These are phyloP conservation scores for Remersonia thermophila DNA, from an alignment of 2,329 filamentous ascomycete genomes.

Conservation along the genomic window DNA sequence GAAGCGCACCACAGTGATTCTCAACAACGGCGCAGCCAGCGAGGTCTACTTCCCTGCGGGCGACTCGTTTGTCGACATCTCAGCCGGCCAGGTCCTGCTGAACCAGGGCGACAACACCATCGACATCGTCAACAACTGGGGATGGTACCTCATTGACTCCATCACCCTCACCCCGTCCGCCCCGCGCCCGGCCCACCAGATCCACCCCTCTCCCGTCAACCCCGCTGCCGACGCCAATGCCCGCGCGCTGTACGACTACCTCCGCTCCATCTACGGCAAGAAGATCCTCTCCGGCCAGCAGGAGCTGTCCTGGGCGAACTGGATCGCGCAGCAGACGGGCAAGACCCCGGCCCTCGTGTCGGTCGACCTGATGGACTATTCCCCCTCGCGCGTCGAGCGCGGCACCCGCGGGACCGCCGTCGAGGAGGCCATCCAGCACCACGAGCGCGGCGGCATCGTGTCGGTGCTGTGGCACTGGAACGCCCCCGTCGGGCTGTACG, in stretches of 20 bases:
- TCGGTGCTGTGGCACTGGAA: conserved; percentile 39
- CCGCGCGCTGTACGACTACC: conserved; percentile 28
- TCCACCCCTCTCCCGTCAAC: conserved; percentile 24
- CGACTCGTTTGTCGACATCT: conserved; percentile 25
- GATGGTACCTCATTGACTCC: conserved; percentile 35
- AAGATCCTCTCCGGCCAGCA: conserved; percentile 37
- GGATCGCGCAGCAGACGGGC: conserved; percentile 31
- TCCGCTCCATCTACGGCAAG: conserved; percentile 32
- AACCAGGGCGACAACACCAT: conserved; percentile 32
- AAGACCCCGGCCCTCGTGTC: conserved; percentile 35
- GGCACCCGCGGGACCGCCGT: conserved; percentile 30
- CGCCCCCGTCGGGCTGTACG: conserved; percentile 33
- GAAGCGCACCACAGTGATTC: conserved; percentile 30
- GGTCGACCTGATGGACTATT: conserved; percentile 38
- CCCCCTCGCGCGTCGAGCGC: conserved; percentile 30
- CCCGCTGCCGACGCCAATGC: conserved; percentile 25
- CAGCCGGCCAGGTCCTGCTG: conserved; percentile 33
- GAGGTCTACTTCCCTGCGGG: conserved; percentile 30
- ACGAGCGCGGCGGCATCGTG: conserved; percentile 31
- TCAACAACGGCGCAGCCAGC: conserved; percentile 30
- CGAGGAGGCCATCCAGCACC: conserved; percentile 34
- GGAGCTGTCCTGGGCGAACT: conserved; percentile 30
- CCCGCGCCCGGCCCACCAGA: conserved; percentile 11
- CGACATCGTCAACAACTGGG: conserved; percentile 35
- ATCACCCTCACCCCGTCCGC: conserved; percentile 22